Base-by-base conservation (phyloP, 805 yeast species). In the Wickerhamiella spandovensis region DNA sequence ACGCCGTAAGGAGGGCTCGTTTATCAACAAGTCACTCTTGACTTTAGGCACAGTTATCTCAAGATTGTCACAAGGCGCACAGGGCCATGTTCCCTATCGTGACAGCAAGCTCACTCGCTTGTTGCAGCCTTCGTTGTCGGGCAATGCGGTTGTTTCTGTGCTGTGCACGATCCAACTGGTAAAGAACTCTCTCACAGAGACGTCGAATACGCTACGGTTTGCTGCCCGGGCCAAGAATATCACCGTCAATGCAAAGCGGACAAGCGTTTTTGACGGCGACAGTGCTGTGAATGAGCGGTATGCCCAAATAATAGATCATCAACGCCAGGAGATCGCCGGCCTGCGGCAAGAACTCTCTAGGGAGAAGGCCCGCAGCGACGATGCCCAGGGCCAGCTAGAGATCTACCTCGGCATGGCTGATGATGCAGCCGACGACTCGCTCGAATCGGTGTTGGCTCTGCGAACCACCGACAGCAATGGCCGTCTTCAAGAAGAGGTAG, bases 41-140 rank as follows among this genome's bases (percentile, higher is more conserved):
- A 94, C 97, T 0, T 73, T 90, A 47, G 88, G 96, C 5, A 85
- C 95, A 0, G 96, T 90, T n/a, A 88, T 90, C 51, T 79, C 94
- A 23, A 81, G 86, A 58, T 70, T 90, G 38, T 76, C 85, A 22
- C 72, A 70, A 15, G 61, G 64, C 18, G 59, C 64, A 35, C 63
- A 64, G 21, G 78, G 76, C 13, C 97, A 92, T 62, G 77, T 92
- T 35, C 97, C 97, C 0, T 90, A 86, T 67, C 72, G 98, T 63
- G 97, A 90, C 64, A 86, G 95, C 3, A 90, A 90, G 62, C 75
- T 90, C 51, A 90, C 98, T 0, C 71, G 98, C 52, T 68, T 90
- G 30, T 68, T 90, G 51, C 97, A 92, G 65, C 96, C 96, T 1
- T 92, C 97, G 0, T 71, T 90, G 37, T 82, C 92, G 28, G 97